These are phyloP conservation scores for Naegleria fowleri DNA, from an alignment of 208 protist species.

Conservation along the genomic window DNA sequence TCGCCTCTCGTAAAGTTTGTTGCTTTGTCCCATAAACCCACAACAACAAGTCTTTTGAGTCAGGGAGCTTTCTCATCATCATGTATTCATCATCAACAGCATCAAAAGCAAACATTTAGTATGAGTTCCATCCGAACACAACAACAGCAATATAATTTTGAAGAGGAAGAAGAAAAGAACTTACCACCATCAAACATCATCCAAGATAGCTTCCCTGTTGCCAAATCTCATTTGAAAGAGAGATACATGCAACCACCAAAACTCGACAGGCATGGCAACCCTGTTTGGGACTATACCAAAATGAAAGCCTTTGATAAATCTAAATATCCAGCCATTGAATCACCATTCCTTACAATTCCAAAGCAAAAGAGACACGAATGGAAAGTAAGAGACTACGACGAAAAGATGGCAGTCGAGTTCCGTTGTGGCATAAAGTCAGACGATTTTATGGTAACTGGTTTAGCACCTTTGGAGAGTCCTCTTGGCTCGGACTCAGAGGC, in stretches of 20 bases:
- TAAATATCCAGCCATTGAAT: constrained; percentile 19
- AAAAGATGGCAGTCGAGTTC: neutral
- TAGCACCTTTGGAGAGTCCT: neutral
- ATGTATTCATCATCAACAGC: neutral
- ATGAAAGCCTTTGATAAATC: neutral
- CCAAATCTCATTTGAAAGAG: neutral
- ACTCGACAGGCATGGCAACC: constrained; percentile 8
- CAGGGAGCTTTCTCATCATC: too few relatives aligned
- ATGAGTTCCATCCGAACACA: neutral
- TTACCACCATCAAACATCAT: neutral
- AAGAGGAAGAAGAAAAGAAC: neutral
- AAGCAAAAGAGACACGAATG: neutral
- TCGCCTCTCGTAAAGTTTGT: too few relatives aligned
- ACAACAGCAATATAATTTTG: neutral
- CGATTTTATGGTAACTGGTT: neutral
- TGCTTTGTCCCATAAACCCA: too few relatives aligned
- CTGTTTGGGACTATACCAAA: constrained; percentile 10
- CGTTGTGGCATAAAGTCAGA: neutral
- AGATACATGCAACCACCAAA: neutral
- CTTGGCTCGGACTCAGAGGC: neutral
- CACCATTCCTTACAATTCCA: neutral
- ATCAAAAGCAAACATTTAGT: neutral
- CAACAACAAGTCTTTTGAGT: too few relatives aligned
- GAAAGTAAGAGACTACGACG: neutral
- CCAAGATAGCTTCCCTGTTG: neutral